phyloP scores from a whole-genome alignment of 164 flowering plant species.

The Annona cherimola region DNA sequence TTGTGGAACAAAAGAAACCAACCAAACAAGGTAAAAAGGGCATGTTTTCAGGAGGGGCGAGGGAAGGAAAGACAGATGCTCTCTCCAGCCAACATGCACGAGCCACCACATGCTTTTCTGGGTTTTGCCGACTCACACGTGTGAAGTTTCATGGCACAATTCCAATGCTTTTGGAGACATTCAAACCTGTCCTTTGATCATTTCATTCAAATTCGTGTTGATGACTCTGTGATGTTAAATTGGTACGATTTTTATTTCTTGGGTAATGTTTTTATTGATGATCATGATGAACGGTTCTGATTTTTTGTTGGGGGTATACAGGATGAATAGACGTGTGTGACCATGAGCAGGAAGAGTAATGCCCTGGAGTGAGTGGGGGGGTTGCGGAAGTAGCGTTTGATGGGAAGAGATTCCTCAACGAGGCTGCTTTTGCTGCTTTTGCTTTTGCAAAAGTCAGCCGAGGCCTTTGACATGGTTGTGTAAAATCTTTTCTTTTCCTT shows the following conservation, averaged over 20 bases:
- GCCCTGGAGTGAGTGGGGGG: not conserved
- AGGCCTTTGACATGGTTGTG: constrained; percentile 5
- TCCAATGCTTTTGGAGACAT: not conserved
- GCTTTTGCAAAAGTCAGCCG: constrained; percentile 31
- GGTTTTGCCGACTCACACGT: not conserved
- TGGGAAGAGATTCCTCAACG: constrained; percentile 27
- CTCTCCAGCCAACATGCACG: not conserved
- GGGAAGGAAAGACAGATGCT: not conserved
- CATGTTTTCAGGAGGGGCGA: not conserved
- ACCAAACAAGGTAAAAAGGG: not conserved
- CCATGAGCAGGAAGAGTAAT: not conserved
- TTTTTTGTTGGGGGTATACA: no score
- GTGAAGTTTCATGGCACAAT: not conserved
- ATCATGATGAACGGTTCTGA: not conserved
- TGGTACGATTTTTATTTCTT: not conserved
- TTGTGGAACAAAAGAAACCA: constrained; percentile 10
- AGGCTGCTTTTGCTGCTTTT: constrained; percentile 28
- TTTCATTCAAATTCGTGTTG: not conserved
- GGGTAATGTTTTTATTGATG: not conserved
- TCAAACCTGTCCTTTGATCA: not conserved
- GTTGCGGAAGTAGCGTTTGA: not conserved
- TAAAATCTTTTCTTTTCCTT: not conserved
- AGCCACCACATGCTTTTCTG: not conserved
- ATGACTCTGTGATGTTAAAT: not conserved
- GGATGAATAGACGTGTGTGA: not conserved